phyloP scores from a whole-genome alignment of 352 stramenopile genomes.

The Phytopythium delawarense region DNA sequence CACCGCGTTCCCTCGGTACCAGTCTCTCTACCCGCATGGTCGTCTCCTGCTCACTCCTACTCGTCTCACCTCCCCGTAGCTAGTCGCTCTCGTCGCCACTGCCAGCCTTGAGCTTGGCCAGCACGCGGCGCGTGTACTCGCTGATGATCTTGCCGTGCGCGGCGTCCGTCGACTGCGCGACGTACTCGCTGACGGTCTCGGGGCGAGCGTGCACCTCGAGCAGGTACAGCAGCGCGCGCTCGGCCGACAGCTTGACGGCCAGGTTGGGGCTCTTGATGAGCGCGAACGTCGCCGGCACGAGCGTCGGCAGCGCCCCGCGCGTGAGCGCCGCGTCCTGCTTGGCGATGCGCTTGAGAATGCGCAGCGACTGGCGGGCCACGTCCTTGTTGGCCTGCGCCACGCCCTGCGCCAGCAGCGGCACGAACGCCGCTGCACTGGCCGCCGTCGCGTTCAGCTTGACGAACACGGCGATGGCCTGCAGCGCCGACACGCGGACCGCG shows the following conservation, averaged over 20 bases:
- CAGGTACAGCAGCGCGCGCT: conserved; percentile 84
- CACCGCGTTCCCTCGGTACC: not conserved
- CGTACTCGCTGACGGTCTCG: conserved; percentile 73
- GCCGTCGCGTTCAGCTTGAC: conserved; percentile 45
- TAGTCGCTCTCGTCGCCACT: conserved; percentile 82
- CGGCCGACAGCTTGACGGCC: conserved; percentile 80
- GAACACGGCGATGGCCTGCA: conserved; percentile 51
- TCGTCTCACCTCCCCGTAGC: not conserved
- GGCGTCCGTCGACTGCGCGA: conserved; percentile 31
- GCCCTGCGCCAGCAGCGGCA: conserved; percentile 54
- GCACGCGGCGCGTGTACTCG: conserved; percentile 84
- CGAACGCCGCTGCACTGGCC: conserved; percentile 26
- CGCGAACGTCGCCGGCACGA: conserved; percentile 79
- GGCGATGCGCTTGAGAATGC: conserved; percentile 67
- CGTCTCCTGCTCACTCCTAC: not conserved
- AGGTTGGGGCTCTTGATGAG: conserved; percentile 90
- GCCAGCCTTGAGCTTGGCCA: conserved; percentile 84
- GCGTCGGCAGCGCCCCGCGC: conserved; percentile 41
- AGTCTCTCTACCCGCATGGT: not conserved
- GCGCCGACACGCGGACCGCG: conserved; percentile 43
- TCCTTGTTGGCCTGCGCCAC: conserved; percentile 81
- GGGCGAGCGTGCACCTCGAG: conserved; percentile 81
- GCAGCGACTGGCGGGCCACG: conserved; percentile 61
- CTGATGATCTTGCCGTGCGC: conserved; percentile 80
- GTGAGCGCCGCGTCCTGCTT: conserved; percentile 61